A percentile compares a stretch with the other conserved stretches of the same genome.
Conservation (phyloP, 768 basidiomycete genomes). For the Amanita fuliginea region DNA sequence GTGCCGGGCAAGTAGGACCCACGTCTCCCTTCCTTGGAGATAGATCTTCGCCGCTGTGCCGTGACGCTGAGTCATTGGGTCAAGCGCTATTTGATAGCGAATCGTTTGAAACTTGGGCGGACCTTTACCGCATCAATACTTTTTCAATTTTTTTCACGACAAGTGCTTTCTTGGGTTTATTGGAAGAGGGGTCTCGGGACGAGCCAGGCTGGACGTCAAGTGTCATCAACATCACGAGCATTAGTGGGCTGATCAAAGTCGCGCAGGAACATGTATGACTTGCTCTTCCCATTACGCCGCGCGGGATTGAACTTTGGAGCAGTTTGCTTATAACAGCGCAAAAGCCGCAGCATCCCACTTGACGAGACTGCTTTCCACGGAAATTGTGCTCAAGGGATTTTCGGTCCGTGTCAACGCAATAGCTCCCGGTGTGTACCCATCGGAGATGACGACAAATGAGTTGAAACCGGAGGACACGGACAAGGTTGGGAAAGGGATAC, state of each 20-base stretch:
- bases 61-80: slow-evolving; percentile 55
- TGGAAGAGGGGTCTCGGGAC: slow-evolving; percentile 62
- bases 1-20: slow-evolving; percentile 71
- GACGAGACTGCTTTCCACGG: slow-evolving; percentile 69
- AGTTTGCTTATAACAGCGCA: slow-evolving; percentile 78
- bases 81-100: slow-evolving; percentile 63
- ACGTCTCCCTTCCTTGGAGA: slow-evolving; percentile 45
- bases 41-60: slow-evolving; percentile 42
- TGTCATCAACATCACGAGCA: slow-evolving; percentile 71
- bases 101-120: slow-evolving; percentile 48
- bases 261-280: slow-evolving; percentile 66
- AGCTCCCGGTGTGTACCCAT: slow-evolving; percentile 67
- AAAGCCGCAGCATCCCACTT: slow-evolving; percentile 72
- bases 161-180: slow-evolving; percentile 63
- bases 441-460: slow-evolving; percentile 57
- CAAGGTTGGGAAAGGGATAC: slow-evolving; percentile 45
- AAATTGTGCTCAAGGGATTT: slow-evolving; percentile 57
- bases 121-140: slow-evolving; percentile 56
- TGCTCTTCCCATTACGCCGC: background rate
- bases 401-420: slow-evolving; percentile 66
- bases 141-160: slow-evolving; percentile 74
- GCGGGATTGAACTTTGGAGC: slow-evolving; percentile 1
- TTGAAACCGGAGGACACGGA: slow-evolving; percentile 39
- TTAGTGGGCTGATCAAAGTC: slow-evolving; percentile 61
- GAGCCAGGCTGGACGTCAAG: slow-evolving; percentile 43